Conservation (phyloP, 202 grass and related monocot species). For the Hordeum pubiflorum region DNA sequence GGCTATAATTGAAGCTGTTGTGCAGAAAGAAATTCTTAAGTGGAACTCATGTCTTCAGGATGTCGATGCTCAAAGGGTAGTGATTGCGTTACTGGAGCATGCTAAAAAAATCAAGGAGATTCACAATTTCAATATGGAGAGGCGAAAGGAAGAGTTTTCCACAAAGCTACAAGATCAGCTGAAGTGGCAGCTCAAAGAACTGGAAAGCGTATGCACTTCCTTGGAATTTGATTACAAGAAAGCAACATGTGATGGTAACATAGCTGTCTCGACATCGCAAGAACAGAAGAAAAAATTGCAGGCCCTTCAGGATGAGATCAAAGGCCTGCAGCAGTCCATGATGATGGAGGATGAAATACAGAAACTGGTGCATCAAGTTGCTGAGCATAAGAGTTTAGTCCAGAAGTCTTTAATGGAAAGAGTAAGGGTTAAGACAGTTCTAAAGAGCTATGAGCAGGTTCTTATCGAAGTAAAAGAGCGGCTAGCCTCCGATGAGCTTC, state of each 20-base stretch:
- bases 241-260: conserved; percentile 22
- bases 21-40: conserved; percentile 36
- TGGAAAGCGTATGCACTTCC: conserved; percentile 26
- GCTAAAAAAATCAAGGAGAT: conserved; percentile 36
- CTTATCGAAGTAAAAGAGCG: conserved; percentile 26
- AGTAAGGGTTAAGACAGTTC: conserved; percentile 27
- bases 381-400: conserved; percentile 19
- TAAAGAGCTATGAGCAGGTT: conserved; percentile 31
- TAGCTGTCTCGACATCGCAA: conserved; percentile 29
- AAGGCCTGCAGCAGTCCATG: conserved; percentile 8
- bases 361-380: conserved; percentile 25
- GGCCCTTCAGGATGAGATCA: conserved; percentile 22
- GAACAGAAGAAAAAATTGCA: conserved; percentile 33
- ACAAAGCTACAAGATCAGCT: conserved; percentile 29
- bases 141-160: conserved; percentile 38
- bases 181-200: conserved; percentile 45
- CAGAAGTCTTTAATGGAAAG: conserved; percentile 42
- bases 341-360: conserved; percentile 36
- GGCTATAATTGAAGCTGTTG: conserved; percentile 31
- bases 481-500: conserved; percentile 19
- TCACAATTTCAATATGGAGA: conserved; percentile 32
- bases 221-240: conserved; percentile 44
- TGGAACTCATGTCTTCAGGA: conserved; percentile 29
- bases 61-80: conserved; percentile 32
- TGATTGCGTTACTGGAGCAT: conserved; percentile 35